Base-by-base conservation (phyloP, 176 grass and related monocot genomes). In the Alopecurus myosuroides region DNA sequence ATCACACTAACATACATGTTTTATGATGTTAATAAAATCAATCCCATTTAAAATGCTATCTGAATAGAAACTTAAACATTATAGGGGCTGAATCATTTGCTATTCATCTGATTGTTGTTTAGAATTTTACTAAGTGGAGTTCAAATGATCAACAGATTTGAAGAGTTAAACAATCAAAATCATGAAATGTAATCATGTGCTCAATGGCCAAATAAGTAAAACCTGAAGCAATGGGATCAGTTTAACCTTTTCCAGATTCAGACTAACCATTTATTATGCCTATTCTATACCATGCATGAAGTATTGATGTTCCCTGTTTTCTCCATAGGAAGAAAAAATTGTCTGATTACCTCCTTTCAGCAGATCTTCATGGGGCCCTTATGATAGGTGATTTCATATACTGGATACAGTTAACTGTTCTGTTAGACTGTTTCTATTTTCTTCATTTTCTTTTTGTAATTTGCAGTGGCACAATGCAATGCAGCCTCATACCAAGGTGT, bases 301-400 rank as follows among this genome's bases (percentile, higher is more conserved):
- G 29, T 84, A 84, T 55, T 87, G 75, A 53, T 30, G 31, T 87
- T 74, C 33, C n/a, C 14, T 77, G 11, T 66, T 55, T 55, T 72
- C n/a, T 58, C 19, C 45, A 56, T 84, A 98, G 96, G 89, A 89
- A 92, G 87, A 98, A 90, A 17, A 34, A 85, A 70, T 85, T 95
- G 53, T 53, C 83, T 14, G 96, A 95, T 67, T 80, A 87, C 45
- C 84, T 98, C 58, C 85, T 98, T 37, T 87, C 64, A 44, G 93
- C 93, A 76, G 93, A 98, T 73, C 87, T 98, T 73, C 93, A 98
- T 67, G 93, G 93, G 78, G 91, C 93, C n/a, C 60, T 92, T 80
- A 45, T 98, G 60, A 82, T 85, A 84, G 93, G 96, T 95, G 81
- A 74, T 80, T 57, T 83, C 34, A 57, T 61, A 89, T 14, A 13